Percentiles rank a stretch among this genome's conserved stretches.
phyloP scores from a whole-genome alignment of 2,329 filamentous ascomycete species.

The Sclerotinia glacialis region DNA sequence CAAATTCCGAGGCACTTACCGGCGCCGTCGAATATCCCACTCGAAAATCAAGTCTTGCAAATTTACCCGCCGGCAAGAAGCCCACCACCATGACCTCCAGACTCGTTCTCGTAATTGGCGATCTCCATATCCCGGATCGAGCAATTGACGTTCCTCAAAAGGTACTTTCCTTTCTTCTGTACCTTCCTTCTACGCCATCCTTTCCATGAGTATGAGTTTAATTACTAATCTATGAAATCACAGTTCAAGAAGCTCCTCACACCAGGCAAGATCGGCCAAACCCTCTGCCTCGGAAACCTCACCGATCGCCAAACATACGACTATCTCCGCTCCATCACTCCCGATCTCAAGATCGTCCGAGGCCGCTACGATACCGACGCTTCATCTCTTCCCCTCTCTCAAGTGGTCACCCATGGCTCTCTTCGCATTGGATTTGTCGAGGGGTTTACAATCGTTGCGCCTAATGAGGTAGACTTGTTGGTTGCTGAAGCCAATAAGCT shows the following conservation, averaged over 20 bases:
- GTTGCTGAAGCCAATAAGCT: constrained; percentile 66
- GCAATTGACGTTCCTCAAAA: constrained; percentile 88
- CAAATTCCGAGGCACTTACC: constrained; percentile 11
- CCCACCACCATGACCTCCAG: constrained; percentile 66
- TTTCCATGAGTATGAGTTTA: constrained; percentile 23
- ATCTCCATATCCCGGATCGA: constrained; percentile 90
- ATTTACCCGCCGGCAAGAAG: not conserved
- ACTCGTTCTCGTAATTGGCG: constrained; percentile 86
- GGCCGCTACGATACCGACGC: constrained; percentile 66
- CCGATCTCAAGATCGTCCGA: constrained; percentile 68
- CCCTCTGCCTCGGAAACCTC: constrained; percentile 75
- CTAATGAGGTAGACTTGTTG: constrained; percentile 62
- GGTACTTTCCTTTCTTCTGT: constrained; percentile 49
- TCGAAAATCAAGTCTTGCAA: constrained; percentile 14
- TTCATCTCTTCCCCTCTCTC: constrained; percentile 61
- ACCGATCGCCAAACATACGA: constrained; percentile 79
- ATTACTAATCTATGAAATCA: constrained; percentile 6
- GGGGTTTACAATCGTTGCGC: constrained; percentile 64
- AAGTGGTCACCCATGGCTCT: constrained; percentile 64
- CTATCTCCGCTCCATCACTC: constrained; percentile 71
- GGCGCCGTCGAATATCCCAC: constrained; percentile 16
- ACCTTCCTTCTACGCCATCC: constrained; percentile 19
- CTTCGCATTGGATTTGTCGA: constrained; percentile 66
- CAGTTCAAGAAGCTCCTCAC: constrained; percentile 85
- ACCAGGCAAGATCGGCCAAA: constrained; percentile 79